Base-by-base conservation (phyloP, 1,139 yeast species). In the Yamadazyma dendronema region DNA sequence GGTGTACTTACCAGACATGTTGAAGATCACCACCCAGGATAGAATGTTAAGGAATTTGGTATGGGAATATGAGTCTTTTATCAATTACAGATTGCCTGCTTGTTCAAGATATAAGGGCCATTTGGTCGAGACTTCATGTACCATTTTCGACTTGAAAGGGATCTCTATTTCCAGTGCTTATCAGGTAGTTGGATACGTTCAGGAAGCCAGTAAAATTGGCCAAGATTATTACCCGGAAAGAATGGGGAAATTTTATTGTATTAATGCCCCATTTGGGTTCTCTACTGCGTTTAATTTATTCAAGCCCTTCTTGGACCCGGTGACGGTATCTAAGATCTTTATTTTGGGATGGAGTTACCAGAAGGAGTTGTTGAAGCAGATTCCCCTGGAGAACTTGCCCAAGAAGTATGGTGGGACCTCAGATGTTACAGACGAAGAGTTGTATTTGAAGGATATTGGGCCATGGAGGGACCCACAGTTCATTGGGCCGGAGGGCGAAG, bases 171-270 rank as follows among this genome's bases (percentile, higher is more conserved):
- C 84, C 25, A 69, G 94, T 36, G 96, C 96, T 28, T 79, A 84
- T 47, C 87, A 83, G 60, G 98, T 92, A 33, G 74, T 89, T 52
- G 74, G 84, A 17, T 92, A 90, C 63, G 95, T 92, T 40, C 80
- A 83, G 59, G 96, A 89, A 63, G 97, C 98, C 17, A 86, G 96
- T 16, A 71, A 77, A 53, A 88, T 92, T 56, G 97, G 97, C 46
- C 98, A 92, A 69, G 88, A 92, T 71, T 92, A 85, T 66, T 92
- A 92, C 62, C 98, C 98, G n/a, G 98, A 92, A 72, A 84, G 98
- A 67, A 90, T 92, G 97, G 97, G 98, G 56, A 89, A 88, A 65
- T 92, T 92, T 60, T 92, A 88, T 68, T 72, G 90, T 56, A 87
- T 92, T 66, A 92, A 92, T 60, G 96, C 98, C 2, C 98, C 98